A percentile compares a stretch with the other conserved stretches of the same genome.
Conservation (phyloP, 495 filamentous ascomycete genomes). For the Aspergillus coremiiformis region DNA sequence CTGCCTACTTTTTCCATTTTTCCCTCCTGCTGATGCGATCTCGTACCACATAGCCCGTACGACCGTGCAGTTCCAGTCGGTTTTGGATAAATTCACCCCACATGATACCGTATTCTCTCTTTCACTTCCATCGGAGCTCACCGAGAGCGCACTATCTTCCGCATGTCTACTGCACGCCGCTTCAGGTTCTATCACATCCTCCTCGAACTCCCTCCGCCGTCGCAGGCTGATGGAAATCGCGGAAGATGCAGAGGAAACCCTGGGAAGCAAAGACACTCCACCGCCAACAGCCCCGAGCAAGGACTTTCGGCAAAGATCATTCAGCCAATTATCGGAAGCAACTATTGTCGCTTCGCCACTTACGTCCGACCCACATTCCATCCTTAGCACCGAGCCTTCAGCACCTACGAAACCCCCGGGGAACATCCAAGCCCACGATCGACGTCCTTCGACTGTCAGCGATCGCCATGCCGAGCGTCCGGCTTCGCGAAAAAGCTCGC, state of each 20-base stretch:
- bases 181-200: constrained; percentile 79
- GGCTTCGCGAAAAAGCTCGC: constrained; percentile 22
- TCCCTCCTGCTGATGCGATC: background rate
- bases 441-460: constrained; percentile 7
- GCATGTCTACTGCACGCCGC: constrained; percentile 87
- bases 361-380: constrained; percentile 12
- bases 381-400: constrained; percentile 11
- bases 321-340: constrained; percentile 34
- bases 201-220: constrained; percentile 68
- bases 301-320: constrained; percentile 25
- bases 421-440: constrained; percentile 16
- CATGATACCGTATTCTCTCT: constrained; percentile 78
- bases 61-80: constrained; percentile 84
- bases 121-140: constrained; percentile 65
- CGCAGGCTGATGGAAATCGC: constrained; percentile 80
- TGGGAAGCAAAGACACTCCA: constrained; percentile 46
- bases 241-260: constrained; percentile 67
- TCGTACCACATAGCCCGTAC: constrained; percentile 59
- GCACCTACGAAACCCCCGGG: constrained; percentile 13
- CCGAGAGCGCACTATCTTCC: constrained; percentile 77
- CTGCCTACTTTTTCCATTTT: background rate
- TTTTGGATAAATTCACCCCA: constrained; percentile 79
- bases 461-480: constrained; percentile 13
- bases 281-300: constrained; percentile 9
- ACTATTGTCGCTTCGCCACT: constrained; percentile 27